A percentile compares a stretch with the other conserved stretches of the same genome.
Evolutionary conservation across 2,329 filamentous ascomycete species (phyloP).

Genomic region (Podosphaera xanthii): DNA sequence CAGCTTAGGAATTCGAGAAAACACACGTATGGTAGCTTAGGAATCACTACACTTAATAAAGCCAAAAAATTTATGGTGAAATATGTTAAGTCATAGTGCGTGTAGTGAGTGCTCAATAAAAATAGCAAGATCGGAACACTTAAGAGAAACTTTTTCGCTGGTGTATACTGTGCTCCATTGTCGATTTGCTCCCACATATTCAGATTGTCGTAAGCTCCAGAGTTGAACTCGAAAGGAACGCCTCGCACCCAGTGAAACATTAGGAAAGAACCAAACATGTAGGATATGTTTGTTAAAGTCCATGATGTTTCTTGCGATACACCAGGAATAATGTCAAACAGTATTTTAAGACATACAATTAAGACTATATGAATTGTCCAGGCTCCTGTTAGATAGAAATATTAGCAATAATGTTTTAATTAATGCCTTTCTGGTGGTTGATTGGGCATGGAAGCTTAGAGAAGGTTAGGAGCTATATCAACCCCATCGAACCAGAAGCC

Average conservation of each 20-base stretch:
- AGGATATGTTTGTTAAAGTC: conserved; percentile 96
- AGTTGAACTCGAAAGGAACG: conserved; percentile 96
- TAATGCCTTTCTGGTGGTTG: too few species aligned
- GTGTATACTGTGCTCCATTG: conserved; percentile 95
- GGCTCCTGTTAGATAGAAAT: conserved; percentile 37
- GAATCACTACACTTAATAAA: conserved; percentile 78
- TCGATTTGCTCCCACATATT: conserved; percentile 99
- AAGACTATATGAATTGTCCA: conserved; percentile 95
- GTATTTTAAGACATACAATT: conserved; percentile 77
- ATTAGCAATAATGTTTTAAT: background rate
- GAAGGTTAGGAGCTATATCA: background rate
- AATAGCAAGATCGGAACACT: conserved; percentile 88
- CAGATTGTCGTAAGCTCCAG: conserved; percentile 92
- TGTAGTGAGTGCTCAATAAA: conserved; percentile 93
- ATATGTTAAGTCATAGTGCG: conserved; percentile 89
- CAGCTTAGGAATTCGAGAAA: background rate
- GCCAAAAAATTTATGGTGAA: conserved; percentile 95
- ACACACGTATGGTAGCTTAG: conserved; percentile 81
- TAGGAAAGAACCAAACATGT: conserved; percentile 96
- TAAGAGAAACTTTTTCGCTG: conserved; percentile 93
- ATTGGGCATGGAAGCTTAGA: background rate
- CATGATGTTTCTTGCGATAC: conserved; percentile 96
- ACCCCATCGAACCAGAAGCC: background rate
- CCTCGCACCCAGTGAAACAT: conserved; percentile 99
- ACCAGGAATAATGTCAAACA: conserved; percentile 90